Evolutionary conservation across 805 yeast genomes (phyloP), one percentile per base, ranked within the genome.

Genomic region (Candida sanyiensis): DNA sequence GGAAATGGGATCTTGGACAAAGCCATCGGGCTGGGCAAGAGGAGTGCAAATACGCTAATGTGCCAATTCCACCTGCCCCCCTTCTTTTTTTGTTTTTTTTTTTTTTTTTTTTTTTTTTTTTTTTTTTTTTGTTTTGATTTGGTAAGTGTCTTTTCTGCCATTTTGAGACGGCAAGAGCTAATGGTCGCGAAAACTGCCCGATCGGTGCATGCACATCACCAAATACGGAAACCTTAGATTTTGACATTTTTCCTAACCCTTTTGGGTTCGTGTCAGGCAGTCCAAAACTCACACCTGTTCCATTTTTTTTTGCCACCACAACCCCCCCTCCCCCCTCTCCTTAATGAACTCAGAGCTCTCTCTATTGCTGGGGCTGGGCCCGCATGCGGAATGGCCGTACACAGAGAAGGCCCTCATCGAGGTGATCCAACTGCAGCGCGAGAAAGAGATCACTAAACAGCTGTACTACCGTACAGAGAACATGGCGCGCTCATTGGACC

Each of bases 371-470:
- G 56, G 57, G 5, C 44, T 54, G 18, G 51, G 53, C 0, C 43
- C 48, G 18, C 42, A 45, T n/a, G 45, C 43, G 6, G 52, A 51
- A 18, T 51, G 56, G 52, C 55, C 56, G 7, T 42, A 46, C 35
- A 41, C 52, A 0, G 59, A 55, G 30, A 36, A 43, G 30, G 41
- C 56, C 1, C 40, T 55, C 2, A 25, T 52, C 5, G 55, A 53
- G 25, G 34, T 55, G 7, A 50, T 55, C 6, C 41, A 45, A 6
- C 39, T 53, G 1, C 58, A 55, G 31, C 35, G 43, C 3, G 88
- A 86, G 55, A 90, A 83, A 53, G 96, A 89, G 56, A 69, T 72
- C 31, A 82, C 96, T 2, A 82, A 81, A 47, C 96, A 88, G 57
- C 93, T 83, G 48, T 80, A 68, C 49, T 81, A 83, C 56, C 72